phyloP scores from a whole-genome alignment of 2,329 filamentous ascomycete species.

The Verticillium isaacii region DNA sequence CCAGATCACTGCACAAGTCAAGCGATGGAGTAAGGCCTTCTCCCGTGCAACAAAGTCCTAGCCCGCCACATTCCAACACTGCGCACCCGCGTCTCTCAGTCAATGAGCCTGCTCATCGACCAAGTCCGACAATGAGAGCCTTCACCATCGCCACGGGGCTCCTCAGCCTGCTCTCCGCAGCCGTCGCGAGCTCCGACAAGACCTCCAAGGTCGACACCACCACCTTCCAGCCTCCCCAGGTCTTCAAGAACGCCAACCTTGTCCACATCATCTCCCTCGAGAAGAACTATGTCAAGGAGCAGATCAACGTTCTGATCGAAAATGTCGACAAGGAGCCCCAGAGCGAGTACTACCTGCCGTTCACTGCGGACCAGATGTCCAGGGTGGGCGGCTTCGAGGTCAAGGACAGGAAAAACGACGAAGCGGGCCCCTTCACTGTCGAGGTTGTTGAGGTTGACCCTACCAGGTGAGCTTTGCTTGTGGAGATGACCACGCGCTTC shows the following conservation, averaged over 20 bases:
- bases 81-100: constrained; percentile 13
- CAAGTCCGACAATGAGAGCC: constrained; percentile 37
- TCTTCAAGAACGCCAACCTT: constrained; percentile 91
- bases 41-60: constrained; percentile 8
- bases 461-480: constrained; percentile 44
- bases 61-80: constrained; percentile 4
- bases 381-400: constrained; percentile 84
- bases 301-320: constrained; percentile 89
- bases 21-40: constrained; percentile 13
- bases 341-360: constrained; percentile 86
- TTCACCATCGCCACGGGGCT: constrained; percentile 51
- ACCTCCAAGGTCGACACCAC: constrained; percentile 53
- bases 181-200: constrained; percentile 31
- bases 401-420: constrained; percentile 80
- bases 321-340: constrained; percentile 78
- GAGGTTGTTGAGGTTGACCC: constrained; percentile 62
- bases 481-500: not conserved
- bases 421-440: constrained; percentile 61
- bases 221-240: constrained; percentile 78
- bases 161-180: constrained; percentile 50
- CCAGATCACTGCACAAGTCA: constrained; percentile 12
- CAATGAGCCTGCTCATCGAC: constrained; percentile 19
- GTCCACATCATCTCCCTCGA: constrained; percentile 88
- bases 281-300: constrained; percentile 86
- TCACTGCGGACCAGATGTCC: constrained; percentile 70